Evolutionary conservation across 148 eudicot species (phyloP), one percentile per base, ranked within the genome.

Genomic region (Agrostemma githago): DNA sequence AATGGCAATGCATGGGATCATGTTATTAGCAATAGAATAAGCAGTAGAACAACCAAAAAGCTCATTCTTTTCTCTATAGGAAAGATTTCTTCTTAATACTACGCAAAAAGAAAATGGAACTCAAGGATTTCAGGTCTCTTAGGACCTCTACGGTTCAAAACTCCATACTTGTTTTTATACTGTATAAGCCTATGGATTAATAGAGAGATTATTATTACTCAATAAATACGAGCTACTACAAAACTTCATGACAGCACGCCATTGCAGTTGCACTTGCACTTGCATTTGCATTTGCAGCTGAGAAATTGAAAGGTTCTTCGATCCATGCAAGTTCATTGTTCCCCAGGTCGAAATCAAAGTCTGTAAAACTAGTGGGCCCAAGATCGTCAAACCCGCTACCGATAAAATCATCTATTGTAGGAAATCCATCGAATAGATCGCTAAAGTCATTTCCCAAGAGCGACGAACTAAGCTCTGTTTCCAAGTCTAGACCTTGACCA

Each of bases 191-290:
- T 34, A 12, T 16, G 48, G 46, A 66, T 26, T 26, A 26, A 26
- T 26, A 26, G 34, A 26, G 34, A 26, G 14, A 51, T 10, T 72
- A 67, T 21, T 53, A 51, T 3, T 48, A 72, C 72, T 78, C 34
- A 34, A 59, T 62, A 41, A 51, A 70, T 79, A 81, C 57, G 81
- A 70, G 80, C 93, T 90, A 88, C 93, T 90, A 88, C 96, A 90
- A 92, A 92, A 92, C 85, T 91, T 56, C 83, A 34, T 75, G 86
- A 79, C 97, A 92, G 84, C 97, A 88, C 34, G 92, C 34, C 34
- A 26, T 26, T 26, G 34, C 34, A 26, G 34, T 26, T 26, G 34
- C 34, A 26, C 1, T 26, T 26, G 34, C 34, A 26, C 1, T 26
- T 26, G 34, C 34, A 26, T 1, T 26, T 26, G 56, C 56, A n/a